Conservation (phyloP, 1,139 yeast genomes). For the Saccharomyces hybrid region DNA sequence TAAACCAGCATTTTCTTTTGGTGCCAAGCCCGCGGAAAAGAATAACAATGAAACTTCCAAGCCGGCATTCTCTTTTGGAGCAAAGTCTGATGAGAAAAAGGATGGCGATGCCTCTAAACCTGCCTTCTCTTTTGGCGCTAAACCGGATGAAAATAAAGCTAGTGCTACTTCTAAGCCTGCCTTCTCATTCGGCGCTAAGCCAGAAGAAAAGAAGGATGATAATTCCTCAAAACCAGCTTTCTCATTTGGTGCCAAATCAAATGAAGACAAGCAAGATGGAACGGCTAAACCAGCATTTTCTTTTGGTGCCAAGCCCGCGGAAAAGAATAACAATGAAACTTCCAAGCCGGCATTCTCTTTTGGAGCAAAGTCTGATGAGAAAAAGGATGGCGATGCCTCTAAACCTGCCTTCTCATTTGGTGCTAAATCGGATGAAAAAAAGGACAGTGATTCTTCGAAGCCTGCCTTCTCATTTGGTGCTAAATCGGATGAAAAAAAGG, state of each 20-base stretch:
- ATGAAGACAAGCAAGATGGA: conserved; percentile 14
- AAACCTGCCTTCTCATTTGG: conserved; percentile 30
- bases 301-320: conserved; percentile 7
- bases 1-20: conserved; percentile 23
- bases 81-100: conserved; percentile 22
- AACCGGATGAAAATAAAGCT: neutral
- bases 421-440: conserved; percentile 1
- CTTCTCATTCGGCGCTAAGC: conserved; percentile 19
- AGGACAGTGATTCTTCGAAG: conserved; percentile 10
- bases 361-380: conserved; percentile 25
- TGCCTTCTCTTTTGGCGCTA: conserved; percentile 28
- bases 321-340: conserved; percentile 10
- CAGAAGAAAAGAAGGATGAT: conserved; percentile 10
- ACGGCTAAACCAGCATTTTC: conserved; percentile 24
- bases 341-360: conserved; percentile 23
- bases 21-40: conserved; percentile 27
- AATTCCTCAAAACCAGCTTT: conserved; percentile 21
- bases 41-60: conserved; percentile 9
- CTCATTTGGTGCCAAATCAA: conserved; percentile 30
- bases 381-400: conserved; percentile 14
- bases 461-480: conserved; percentile 23
- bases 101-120: conserved; percentile 17
- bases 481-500: conserved; percentile 8
- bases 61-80: conserved; percentile 27
- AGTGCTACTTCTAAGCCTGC: conserved; percentile 8